Conservation (phyloP, 2,329 filamentous ascomycete species). For the Scedosporium aurantiacum region DNA sequence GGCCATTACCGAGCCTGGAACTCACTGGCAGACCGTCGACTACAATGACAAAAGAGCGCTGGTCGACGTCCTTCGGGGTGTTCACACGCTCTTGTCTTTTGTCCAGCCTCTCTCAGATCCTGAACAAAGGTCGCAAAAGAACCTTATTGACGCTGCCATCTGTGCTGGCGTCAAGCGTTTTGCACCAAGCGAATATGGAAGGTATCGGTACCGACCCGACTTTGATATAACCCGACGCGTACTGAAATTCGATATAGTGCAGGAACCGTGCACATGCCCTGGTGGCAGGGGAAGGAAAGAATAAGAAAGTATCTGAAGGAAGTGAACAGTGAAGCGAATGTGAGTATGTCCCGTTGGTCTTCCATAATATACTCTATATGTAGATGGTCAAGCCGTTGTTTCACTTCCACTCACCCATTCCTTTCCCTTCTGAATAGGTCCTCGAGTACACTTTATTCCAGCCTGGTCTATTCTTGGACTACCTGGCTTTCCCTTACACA, state of each 20-base stretch:
- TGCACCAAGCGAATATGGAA: constrained; percentile 47
- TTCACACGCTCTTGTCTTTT: constrained; percentile 44
- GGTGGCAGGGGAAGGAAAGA: constrained; percentile 39
- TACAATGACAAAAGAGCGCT: constrained; percentile 3
- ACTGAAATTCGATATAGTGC: not conserved
- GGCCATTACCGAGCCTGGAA: not conserved
- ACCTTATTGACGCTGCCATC: constrained; percentile 48
- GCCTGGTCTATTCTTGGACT: constrained; percentile 42
- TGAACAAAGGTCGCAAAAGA: constrained; percentile 32
- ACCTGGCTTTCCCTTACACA: constrained; percentile 38
- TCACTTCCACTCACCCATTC: not conserved
- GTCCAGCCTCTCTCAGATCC: constrained; percentile 23
- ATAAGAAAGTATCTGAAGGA: constrained; percentile 37
- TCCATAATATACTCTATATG: too few relatives aligned
- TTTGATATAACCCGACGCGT: not conserved
- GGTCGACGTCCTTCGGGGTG: constrained; percentile 24
- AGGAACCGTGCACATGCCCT: constrained; percentile 22
- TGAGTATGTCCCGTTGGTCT: constrained; percentile 10
- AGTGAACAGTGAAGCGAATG: constrained; percentile 36
- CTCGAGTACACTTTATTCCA: constrained; percentile 48
- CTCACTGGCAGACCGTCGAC: not conserved
- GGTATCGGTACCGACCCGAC: constrained; percentile 19
- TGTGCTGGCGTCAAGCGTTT: constrained; percentile 49
- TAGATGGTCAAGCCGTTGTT: not conserved
- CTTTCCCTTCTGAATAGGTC: constrained; percentile 21